Base-by-base conservation (phyloP, 495 filamentous ascomycete genomes). In the Penicillium pancosmium region DNA sequence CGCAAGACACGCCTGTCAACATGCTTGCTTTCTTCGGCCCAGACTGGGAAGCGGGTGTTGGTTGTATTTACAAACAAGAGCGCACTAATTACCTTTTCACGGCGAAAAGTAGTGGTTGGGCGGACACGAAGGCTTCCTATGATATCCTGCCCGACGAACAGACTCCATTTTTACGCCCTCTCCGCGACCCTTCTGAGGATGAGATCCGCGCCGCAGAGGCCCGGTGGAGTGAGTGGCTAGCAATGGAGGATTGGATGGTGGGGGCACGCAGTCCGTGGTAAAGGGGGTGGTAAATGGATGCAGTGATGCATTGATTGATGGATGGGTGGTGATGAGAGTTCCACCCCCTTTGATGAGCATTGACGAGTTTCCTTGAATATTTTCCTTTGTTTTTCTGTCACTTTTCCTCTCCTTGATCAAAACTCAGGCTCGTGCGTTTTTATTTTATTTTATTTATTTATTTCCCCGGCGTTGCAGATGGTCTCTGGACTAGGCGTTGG, bases 161-260 rank as follows among this genome's bases (percentile, higher is more conserved):
- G 48, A 80, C 92, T 5, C 94, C 93, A 0, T 98, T 93, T 69
- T 76, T 98, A 52, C 84, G 84, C 54, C 91, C 93, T 36, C 75
- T 97, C 35, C 84, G 86, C 56, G 81, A 85, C 38, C 85, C 88
- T 9, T 80, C 82, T 34, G 86, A 92, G 71, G 83, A 83, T 44
- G 94, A 98, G 77, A 90, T 98, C 59, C 84, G 87, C 38, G 76
- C 70, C 31, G 94, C 93, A 1, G 92, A 98, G 74, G 82, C 80
- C 50, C 84, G 78, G 51, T 97, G 91, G 90, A 91, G 87, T 67
- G 85, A 89, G 69, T 96, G 91, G 90, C 72, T 96, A 38, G 91
- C 91, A 5, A 96, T 97, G 91, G 91, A 96, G 72, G 92, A 97
- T 71, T 96, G 92, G 91, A 95, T 96, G 91, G 78, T 96, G 40